A percentile compares a stretch with the other conserved stretches of the same genome.
Evolutionary conservation across 257 asterid genomes (phyloP).

Genomic region (Solanum pinnatisectum): DNA sequence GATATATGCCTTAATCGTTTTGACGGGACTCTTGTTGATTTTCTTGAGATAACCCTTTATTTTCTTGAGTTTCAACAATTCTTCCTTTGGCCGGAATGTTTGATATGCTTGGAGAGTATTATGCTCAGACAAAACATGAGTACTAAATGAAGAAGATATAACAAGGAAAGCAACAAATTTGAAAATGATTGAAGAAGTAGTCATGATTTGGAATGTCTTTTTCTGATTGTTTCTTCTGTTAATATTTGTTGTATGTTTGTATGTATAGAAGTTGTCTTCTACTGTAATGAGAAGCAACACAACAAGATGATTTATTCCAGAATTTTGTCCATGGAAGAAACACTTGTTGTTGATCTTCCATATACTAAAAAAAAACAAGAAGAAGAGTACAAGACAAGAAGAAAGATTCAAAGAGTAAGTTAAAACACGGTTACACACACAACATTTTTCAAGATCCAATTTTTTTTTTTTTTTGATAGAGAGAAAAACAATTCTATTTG

Average conservation of each 20-base stretch:
- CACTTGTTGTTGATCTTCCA: constrained; percentile 13
- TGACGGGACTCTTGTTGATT: constrained; percentile 77
- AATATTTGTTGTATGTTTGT: constrained; percentile 38
- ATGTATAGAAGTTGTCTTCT: constrained; percentile 43
- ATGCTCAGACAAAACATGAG: neutral
- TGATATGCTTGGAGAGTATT: constrained; percentile 21
- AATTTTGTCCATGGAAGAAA: constrained; percentile 49
- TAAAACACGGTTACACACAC: constrained; percentile 23
- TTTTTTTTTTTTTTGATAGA: neutral
- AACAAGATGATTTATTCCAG: constrained; percentile 35
- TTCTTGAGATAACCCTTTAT: constrained; percentile 41
- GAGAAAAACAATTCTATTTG: neutral
- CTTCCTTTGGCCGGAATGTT: constrained; percentile 47
- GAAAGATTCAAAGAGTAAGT: constrained; percentile 33
- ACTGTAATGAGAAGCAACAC: constrained; percentile 18
- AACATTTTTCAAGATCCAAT: constrained; percentile 17
- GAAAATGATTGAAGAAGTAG: constrained; percentile 38
- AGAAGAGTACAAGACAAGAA: neutral
- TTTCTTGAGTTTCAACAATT: constrained; percentile 38
- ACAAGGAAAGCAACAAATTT: constrained; percentile 45
- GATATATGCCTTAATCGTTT: constrained; percentile 56
- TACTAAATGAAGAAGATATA: constrained; percentile 3
- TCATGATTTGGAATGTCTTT: constrained; percentile 14
- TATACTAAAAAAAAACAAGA: constrained; percentile 6
- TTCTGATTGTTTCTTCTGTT: constrained; percentile 22